Conservation (phyloP, 2,329 filamentous ascomycete genomes). For the Alternaria brassicicola region DNA sequence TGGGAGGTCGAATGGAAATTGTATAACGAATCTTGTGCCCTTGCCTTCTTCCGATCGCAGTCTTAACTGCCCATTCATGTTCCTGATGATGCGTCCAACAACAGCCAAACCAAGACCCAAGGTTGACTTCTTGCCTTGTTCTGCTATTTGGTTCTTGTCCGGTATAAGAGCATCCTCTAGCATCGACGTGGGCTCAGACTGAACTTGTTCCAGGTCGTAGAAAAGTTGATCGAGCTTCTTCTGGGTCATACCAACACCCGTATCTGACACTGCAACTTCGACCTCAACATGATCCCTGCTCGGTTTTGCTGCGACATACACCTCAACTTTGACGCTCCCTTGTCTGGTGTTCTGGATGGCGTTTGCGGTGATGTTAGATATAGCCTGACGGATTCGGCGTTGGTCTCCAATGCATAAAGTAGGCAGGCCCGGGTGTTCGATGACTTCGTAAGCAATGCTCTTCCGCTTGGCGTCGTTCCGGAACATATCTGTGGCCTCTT, state of each 20-base stretch:
- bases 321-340: constrained; percentile 73
- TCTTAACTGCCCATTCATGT: constrained; percentile 86
- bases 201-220: constrained; percentile 69
- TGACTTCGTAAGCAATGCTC: constrained; percentile 71
- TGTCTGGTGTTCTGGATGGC: constrained; percentile 76
- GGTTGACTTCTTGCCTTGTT: constrained; percentile 53
- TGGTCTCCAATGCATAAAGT: constrained; percentile 77
- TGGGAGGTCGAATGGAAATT: constrained; percentile 75
- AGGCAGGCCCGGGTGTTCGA: constrained; percentile 72
- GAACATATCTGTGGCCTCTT: constrained; percentile 80
- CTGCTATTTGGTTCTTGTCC: constrained; percentile 39
- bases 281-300: constrained; percentile 63
- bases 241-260: constrained; percentile 68
- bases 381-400: constrained; percentile 77
- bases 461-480: constrained; percentile 76
- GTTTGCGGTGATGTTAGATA: constrained; percentile 84
- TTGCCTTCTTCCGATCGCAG: constrained; percentile 83
- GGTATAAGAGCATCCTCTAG: constrained; percentile 43
- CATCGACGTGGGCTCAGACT: constrained; percentile 36
- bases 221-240: constrained; percentile 65
- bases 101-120: constrained; percentile 85
- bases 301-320: constrained; percentile 59
- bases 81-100: constrained; percentile 84
- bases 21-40: constrained; percentile 81
- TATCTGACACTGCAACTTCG: constrained; percentile 78